These are phyloP conservation scores for Populus hybrid DNA, from an alignment of 441 rosid genomes.

Conservation along the genomic window DNA sequence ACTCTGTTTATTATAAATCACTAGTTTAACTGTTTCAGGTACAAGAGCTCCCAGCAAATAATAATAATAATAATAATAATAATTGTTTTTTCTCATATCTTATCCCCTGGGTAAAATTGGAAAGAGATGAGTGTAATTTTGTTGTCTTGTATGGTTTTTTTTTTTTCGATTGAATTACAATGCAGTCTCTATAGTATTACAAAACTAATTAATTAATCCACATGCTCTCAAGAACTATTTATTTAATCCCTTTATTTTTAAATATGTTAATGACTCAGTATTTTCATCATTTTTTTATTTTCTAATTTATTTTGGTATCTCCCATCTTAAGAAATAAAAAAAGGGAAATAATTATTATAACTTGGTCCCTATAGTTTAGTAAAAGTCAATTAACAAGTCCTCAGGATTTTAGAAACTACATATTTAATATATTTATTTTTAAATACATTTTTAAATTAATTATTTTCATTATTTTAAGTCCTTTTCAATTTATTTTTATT, in stretches of 20 bases:
- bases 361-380: no score
- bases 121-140: background rate
- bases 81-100: background rate
- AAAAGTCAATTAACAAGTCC: background rate
- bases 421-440: no score
- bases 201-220: no score
- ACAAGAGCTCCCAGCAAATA: background rate
- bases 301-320: background rate
- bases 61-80: no score
- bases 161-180: no score
- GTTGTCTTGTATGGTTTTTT: background rate
- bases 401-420: no score
- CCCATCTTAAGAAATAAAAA: background rate
- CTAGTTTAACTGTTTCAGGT: background rate
- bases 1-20: background rate
- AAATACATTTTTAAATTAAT: background rate
- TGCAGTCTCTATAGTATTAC: no score
- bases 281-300: no score
- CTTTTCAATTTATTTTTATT: no score
- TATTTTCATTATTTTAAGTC: background rate
- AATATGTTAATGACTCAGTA: no score
- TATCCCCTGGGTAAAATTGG: background rate
- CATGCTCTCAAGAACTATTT: no score
- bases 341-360: background rate
- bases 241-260: no score